Evolutionary conservation across 1,139 yeast genomes (phyloP), one percentile per base, ranked within the genome.

Genomic region (Protomyces inundatus): DNA sequence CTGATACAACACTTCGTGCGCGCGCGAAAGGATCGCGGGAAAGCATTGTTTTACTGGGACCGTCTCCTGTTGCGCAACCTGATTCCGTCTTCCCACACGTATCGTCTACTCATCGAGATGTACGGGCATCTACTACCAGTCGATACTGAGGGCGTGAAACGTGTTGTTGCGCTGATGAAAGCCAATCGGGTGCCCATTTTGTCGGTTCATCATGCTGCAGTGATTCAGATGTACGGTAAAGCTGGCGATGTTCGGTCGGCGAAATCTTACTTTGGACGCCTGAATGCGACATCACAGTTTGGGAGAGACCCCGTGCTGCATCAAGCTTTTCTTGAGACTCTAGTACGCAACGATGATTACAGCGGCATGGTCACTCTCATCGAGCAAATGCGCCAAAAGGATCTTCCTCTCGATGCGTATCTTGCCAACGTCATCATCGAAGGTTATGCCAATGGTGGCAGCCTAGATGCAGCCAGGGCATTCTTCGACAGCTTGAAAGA

Each of bases 191-290:
- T 55, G 69, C 74, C 6, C 67, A 53, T 66, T 10, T 56, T 57
- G 30, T 46, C 75, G 32, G 74, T 73, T 68, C 81, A 79, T 65
- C 75, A 74, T 54, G 79, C 80, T 3, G 73, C 80, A 2, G 68
- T 78, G 53, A 68, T 78, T 40, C 71, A 71, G 30, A 79, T 79
- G 10, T 74, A 79, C 9, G 81, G 81, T 1, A 78, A 77, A 7
- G 70, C 71, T 12, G 67, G 67, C 12, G 76, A 77, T 59, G 66
- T 77, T 9, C 70, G 68, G 2, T 70, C 74, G 2, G 80, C 80
- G 6, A 68, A 71, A 45, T 70, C 69, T 57, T 77, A 76, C 64
- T 78, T 76, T 66, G 33, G 68, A 68, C 46, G 68, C 69, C 40
- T 23, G 6, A 16, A 50, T n/a, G 37, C 10, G 16, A 7, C 30